A percentile compares a stretch with the other conserved stretches of the same genome.
Conservation (phyloP, 208 protist species). For the Acanthamoeba rhysodes region DNA sequence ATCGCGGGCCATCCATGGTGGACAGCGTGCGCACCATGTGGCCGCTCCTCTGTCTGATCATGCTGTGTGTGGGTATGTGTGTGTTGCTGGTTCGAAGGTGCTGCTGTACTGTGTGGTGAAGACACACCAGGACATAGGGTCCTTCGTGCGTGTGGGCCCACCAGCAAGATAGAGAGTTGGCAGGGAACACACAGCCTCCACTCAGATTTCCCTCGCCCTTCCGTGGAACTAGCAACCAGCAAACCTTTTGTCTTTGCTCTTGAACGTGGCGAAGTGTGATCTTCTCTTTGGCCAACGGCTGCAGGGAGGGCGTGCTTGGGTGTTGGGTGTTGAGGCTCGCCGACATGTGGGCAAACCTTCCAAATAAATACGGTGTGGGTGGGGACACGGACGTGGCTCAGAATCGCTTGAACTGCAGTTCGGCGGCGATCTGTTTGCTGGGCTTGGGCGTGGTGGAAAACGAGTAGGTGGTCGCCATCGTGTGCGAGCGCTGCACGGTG, state of each 20-base stretch:
- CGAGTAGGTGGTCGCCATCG: slow-evolving; percentile 33
- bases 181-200: not conserved
- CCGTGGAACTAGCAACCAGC: not conserved
- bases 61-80: not conserved
- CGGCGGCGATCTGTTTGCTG: not conserved
- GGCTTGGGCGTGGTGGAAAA: slow-evolving; percentile 7
- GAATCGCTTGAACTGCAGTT: slow-evolving; percentile 51
- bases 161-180: not conserved
- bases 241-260: not conserved
- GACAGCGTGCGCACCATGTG: slow-evolving; percentile 30
- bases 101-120: not conserved
- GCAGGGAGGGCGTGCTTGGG: too few species aligned
- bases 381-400: not conserved
- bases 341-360: not conserved
- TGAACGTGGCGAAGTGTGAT: not conserved
- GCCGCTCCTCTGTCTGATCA: slow-evolving; percentile 31
- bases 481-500: slow-evolving; percentile 25
- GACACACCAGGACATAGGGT: not conserved
- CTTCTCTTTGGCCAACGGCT: not conserved
- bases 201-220: not conserved
- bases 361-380: not conserved
- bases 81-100: not conserved
- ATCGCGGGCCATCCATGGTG: not conserved
- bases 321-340: too few species aligned
- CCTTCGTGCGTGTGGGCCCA: not conserved